These are phyloP conservation scores for Pestalotiopsis sp. DNA, from an alignment of 2,329 filamentous ascomycete species.

Conservation along the genomic window DNA sequence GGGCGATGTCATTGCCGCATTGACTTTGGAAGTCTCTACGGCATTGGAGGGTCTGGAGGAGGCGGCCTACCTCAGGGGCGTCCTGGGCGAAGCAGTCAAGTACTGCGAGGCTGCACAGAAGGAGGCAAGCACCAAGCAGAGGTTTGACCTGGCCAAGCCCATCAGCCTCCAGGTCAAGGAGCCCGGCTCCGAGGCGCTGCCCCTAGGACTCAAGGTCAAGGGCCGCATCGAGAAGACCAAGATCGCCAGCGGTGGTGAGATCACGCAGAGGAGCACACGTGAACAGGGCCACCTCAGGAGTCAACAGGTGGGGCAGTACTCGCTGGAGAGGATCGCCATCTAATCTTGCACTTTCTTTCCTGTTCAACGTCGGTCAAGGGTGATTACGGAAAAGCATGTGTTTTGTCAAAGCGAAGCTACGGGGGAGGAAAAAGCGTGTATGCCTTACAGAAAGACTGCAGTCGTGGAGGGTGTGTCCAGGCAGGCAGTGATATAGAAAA, in stretches of 20 bases:
- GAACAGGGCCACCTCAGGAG: conserved; percentile 78
- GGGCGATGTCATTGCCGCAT: conserved; percentile 63
- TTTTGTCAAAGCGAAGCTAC: neutral
- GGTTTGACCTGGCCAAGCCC: conserved; percentile 39
- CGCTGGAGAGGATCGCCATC: conserved; percentile 73
- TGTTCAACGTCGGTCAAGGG: neutral
- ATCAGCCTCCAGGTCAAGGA: conserved; percentile 46
- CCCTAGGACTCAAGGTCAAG: conserved; percentile 69
- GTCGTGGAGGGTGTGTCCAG: neutral
- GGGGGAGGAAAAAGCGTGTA: neutral
- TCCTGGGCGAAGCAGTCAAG: conserved; percentile 66
- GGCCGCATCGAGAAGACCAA: conserved; percentile 52
- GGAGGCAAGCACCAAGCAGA: conserved; percentile 13
- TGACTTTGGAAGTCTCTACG: conserved; percentile 69
- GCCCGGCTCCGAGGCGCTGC: conserved; percentile 53
- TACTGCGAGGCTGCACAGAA: conserved; percentile 48
- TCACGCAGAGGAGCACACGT: conserved; percentile 66
- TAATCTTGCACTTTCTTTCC: conserved; percentile 33
- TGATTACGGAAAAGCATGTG: neutral
- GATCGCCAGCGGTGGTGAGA: conserved; percentile 68
- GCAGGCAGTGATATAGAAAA: neutral
- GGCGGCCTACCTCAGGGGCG: conserved; percentile 61
- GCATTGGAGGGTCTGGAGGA: conserved; percentile 74
- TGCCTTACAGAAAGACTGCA: conserved; percentile 6
- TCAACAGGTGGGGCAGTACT: conserved; percentile 80